These are phyloP conservation scores for Xylaria sp. DNA, from an alignment of 2,329 filamentous ascomycete species.

Conservation along the genomic window DNA sequence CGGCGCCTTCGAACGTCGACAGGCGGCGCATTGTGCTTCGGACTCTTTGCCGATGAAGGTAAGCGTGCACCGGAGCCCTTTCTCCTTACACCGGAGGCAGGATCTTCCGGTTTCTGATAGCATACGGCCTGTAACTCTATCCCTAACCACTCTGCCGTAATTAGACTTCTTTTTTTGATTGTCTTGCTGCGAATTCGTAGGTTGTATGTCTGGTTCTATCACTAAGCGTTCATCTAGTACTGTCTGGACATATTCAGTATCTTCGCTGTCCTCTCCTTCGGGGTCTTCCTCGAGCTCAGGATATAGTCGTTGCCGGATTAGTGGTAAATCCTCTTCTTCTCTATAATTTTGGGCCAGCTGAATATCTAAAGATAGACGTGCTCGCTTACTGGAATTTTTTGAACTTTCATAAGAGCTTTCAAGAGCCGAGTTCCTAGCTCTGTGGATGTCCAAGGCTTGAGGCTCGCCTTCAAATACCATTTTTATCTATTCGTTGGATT, in stretches of 20 bases:
- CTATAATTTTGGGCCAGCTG: conserved; percentile 26
- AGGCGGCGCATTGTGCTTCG: conserved; percentile 41
- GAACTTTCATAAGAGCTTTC: not conserved
- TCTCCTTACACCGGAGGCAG: conserved; percentile 44
- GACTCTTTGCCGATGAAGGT: conserved; percentile 36
- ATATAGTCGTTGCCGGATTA: conserved; percentile 10
- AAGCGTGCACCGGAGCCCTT: conserved; percentile 44
- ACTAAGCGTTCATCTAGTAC: conserved; percentile 8
- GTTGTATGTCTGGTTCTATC: not conserved
- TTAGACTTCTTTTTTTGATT: not conserved
- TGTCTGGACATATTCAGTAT: conserved; percentile 3
- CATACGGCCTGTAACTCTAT: conserved; percentile 38
- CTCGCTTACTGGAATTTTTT: not conserved
- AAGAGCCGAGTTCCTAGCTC: not conserved
- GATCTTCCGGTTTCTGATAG: conserved; percentile 33
- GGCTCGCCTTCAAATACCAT: conserved; percentile 11
- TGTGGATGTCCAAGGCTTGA: not conserved
- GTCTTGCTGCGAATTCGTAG: not conserved
- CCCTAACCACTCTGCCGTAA: conserved; percentile 14
- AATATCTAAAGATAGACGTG: conserved; percentile 29
- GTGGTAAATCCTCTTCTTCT: conserved; percentile 21
- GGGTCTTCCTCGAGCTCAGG: not conserved
- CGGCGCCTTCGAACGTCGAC: conserved; percentile 33
- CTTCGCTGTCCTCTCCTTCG: not conserved
- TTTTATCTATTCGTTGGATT: not conserved